Base-by-base conservation (phyloP, 495 filamentous ascomycete genomes). In the Clohesyomyces aquaticus region DNA sequence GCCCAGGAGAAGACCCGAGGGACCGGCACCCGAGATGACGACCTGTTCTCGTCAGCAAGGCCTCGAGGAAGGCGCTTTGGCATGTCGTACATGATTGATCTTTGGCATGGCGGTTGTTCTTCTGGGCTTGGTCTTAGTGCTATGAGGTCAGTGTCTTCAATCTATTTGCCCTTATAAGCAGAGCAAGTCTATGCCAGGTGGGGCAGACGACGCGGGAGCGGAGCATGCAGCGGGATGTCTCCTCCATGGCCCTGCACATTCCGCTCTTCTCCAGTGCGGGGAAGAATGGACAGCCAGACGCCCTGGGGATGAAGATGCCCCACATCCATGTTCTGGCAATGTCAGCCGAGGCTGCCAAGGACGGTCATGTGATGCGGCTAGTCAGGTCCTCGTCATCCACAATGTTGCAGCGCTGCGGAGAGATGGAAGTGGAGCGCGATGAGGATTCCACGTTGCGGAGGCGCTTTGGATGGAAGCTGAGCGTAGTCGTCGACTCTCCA, bases 1-100 rank as follows among this genome's bases (percentile, higher is more conserved):
- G 0, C 77, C 75, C 0, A 86, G 79, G 12, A 85, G 77, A 3
- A 87, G 78, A 11, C 69, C 69, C 11, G 66, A 65, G 11, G 69
- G 69, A 27, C 69, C 69, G 19, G 61, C 66, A 32, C 69, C 69
- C 18, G 41, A 43, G 29, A 71, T 54, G 52, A 69, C 38, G 19
- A 69, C 47, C 67, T 69, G 25, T 12, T 2, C 12, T 23, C 6
- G 19, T 62, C 16, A 62, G 58, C 25, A 46, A 27, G 26, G 9
- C 6, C 22, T 11, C 19, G 42, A 53, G 4, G 58, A 25, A 38
- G 35, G 55, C 4, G 29, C 21, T 4, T 43, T 23, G 35, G 45
- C 29, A 16, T 14, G 21, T n/a, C 41, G 16, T 63, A 63, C 65
- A 35, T 63, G 65, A 43, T 67, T 57, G 59, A 67, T 57, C 59